Conservation (phyloP, 306 rosid genomes). For the Luffa aegyptiaca region DNA sequence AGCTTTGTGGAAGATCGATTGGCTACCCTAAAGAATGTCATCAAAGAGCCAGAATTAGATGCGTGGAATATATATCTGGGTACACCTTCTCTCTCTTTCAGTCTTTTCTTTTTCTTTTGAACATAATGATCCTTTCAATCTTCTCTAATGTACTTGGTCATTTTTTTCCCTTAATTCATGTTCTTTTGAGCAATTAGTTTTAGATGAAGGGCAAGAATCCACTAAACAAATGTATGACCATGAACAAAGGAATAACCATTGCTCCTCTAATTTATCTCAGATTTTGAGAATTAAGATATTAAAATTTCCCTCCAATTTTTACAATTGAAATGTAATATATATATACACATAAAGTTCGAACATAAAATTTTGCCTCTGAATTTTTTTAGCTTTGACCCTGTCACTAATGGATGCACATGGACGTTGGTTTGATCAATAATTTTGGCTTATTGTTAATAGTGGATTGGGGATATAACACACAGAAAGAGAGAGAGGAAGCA, state of each 20-base stretch:
- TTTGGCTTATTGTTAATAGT: slow-evolving; percentile 25
- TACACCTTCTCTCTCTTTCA: slow-evolving; percentile 13
- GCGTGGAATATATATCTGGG: slow-evolving; percentile 81
- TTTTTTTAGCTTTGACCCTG: background rate
- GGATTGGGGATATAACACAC: slow-evolving; percentile 85
- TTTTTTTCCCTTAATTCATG: background rate
- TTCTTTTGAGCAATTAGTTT: background rate
- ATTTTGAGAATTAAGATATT: background rate
- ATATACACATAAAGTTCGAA: background rate
- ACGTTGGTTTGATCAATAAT: background rate
- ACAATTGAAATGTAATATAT: too few relatives aligned
- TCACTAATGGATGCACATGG: background rate
- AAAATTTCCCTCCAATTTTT: background rate
- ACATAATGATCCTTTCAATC: background rate
- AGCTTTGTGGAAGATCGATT: slow-evolving; percentile 89
- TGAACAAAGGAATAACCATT: background rate
- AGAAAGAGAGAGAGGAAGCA: slow-evolving; percentile 77
- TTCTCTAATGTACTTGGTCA: background rate
- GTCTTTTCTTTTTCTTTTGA: background rate
- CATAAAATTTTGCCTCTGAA: too few relatives aligned
- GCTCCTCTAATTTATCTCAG: background rate
- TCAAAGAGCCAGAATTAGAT: slow-evolving; percentile 75
- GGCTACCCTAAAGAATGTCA: slow-evolving; percentile 73
- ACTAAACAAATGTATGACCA: background rate
- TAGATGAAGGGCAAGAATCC: background rate